Evolutionary conservation across 2,329 filamentous ascomycete genomes (phyloP), one percentile per base, ranked within the genome.

Genomic region (Kalaharituber pfeilii): DNA sequence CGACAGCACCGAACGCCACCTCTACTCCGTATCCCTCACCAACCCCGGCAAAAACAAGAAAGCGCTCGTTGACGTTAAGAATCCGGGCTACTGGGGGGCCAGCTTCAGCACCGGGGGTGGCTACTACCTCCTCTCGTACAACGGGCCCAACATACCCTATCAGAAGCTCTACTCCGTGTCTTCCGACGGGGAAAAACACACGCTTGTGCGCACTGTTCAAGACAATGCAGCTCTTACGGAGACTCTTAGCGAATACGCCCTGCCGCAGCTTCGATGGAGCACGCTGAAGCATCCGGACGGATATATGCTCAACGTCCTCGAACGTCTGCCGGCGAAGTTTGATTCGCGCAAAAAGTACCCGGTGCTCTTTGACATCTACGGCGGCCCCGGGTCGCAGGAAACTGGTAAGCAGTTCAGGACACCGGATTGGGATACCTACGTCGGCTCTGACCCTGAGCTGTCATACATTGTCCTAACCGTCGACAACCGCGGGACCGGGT

Each of bases 401-500:
- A 78, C 80, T 1, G 67, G 63, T 53, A 82, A 82, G 65, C 63
- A 66, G 1, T 82, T 77, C 67, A 49, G 52, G 15, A 70, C 72
- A 53, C 69, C 78, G 25, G 71, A 71, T 60, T 84, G 77, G 76
- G 73, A 74, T 50, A 71, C 75, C 0, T 84, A 83, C 67, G 74
- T 84, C 47, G 70, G 78, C 0, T 81, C 79, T 0, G 80, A 84
- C 60, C 78, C 78, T 0, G 79, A 83, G 57, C 74, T 84, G 0
- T 72, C 81, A 63, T 84, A 77, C 67, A 75, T 83, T 51, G 76
- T 76, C n/a, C 77, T 79, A 66, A 80, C 76, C 0, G 75, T 84
- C 5, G 81, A 84, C 66, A 80, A 80, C 65, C 78, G 81, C 2
- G 81, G 81, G 39, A 83, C 80, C 0, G 80, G 77, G 0, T 76